Evolutionary conservation across 2,329 filamentous ascomycete species (phyloP), one percentile per base, ranked within the genome.

Genomic region (Exserohilum rostratum): DNA sequence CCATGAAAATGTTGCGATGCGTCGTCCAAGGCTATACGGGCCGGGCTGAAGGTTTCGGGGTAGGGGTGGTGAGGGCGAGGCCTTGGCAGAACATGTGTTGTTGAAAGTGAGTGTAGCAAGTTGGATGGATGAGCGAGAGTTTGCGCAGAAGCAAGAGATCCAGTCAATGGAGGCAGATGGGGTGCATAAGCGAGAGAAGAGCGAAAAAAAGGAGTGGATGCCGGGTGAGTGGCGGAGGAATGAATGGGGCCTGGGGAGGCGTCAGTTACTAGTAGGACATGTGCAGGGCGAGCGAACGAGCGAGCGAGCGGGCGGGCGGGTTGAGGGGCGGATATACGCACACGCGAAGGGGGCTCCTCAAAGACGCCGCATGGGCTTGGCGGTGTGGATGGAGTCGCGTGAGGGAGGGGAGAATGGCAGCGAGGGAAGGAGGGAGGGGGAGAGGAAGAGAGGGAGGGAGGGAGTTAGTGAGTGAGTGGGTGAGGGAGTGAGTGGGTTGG

Each of bases 141-240:
- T 27, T 5, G 38, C 6, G 38, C 38, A 42, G 38, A 42, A 13
- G 50, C 46, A 53, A 60, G 62, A 51, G 46, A 64, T 76, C 70
- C 72, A 72, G 65, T 73, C 71, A 73, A 75, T 75, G 72, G 71
- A 73, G 61, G 25, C 44, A 38, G 56, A 46, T 48, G 37, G 59
- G 43, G 43, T 15, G 62, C 45, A 54, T 50, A 47, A 50, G 61
- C 62, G 66, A 70, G 68, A 47, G 69, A 68, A 57, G 58, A 64
- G 68, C 68, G 74, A 65, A 70, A 65, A 70, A 77, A 76, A 75
- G 62, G 74, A 76, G 66, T 61, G 75, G 75, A 77, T 73, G 73
- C 74, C 73, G 73, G 70, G 64, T 53, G 66, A 69, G 69, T 72
- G 72, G 70, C 72, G 67, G 61, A 64, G 61, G 57, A 66, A 64